Percentiles rank a stretch among this genome's conserved stretches.
Conservation (phyloP, 2,329 filamentous ascomycete genomes). For the Cladosporium phlei region DNA sequence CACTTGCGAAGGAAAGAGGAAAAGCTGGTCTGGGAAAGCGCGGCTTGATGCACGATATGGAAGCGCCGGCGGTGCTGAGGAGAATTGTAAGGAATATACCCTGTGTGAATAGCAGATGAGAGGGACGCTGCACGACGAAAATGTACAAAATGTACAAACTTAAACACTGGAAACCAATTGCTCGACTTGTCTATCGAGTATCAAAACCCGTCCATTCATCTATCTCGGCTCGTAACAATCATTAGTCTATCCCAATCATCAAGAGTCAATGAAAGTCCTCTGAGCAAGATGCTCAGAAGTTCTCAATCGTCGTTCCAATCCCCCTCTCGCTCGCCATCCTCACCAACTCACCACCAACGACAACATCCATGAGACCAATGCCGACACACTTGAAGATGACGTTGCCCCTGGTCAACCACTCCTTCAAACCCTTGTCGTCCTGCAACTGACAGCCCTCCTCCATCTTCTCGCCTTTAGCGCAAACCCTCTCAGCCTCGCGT, state of each 20-base stretch:
- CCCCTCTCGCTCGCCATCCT: conserved; percentile 51
- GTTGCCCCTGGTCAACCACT: conserved; percentile 59
- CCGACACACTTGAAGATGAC: conserved; percentile 68
- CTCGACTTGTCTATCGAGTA: no score
- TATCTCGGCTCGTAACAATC: no score
- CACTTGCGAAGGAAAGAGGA: no score
- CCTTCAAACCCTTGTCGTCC: conserved; percentile 41
- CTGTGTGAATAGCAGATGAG: conserved; percentile 3
- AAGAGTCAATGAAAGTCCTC: no score
- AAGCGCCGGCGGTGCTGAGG: not conserved
- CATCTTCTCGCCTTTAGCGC: conserved; percentile 26
- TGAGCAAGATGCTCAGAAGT: no score
- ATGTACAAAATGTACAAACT: not conserved
- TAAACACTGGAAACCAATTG: no score
- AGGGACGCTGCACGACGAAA: not conserved
- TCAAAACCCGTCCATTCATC: no score
- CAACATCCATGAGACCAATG: conserved; percentile 63
- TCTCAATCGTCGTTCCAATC: conserved; percentile 52
- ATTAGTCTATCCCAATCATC: no score
- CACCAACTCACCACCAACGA: conserved; percentile 57
- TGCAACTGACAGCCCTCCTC: conserved; percentile 29
- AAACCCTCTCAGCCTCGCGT: conserved; percentile 43
- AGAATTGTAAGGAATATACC: conserved; percentile 2
- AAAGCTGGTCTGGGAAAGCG: not conserved
- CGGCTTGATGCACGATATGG: not conserved